Base-by-base conservation (phyloP, 176 grass and related monocot genomes). In the Juncus effusus region DNA sequence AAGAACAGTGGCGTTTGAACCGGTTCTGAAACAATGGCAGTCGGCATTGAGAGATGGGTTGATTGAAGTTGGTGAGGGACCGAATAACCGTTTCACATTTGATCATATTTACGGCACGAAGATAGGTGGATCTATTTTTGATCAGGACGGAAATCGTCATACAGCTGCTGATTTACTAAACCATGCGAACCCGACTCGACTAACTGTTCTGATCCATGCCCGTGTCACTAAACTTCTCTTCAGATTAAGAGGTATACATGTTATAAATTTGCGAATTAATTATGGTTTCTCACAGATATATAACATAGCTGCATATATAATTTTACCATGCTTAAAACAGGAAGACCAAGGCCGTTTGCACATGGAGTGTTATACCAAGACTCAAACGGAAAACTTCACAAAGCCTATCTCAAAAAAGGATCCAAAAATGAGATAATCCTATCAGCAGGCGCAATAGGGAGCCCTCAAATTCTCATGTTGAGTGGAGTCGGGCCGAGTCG, bases 391-490 rank as follows among this genome's bases (percentile, higher is more conserved):
- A 42, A 40, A 3, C 0, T 59, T 0, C 87, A 88, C 87, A 57
- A 53, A 45, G 87, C 87, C 42, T 83, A 81, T 73, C 81, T 96
- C 4, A 85, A 65, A 45, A 41, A 36, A 0, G 75, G 81, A 59
- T 51, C 62, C 0, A 76, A 51, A 28, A 84, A 82, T 44, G 87
- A 90, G 73, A 79, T 96, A 40, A 83, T 96, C 67, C 62, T 96
- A 1, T 76, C 91, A 5, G 87, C 91, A 0, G 91, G 91, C 4
- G 84, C 91, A 36, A 61, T 96, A 11, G 87, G 91, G n/a, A 90
- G 83, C 42, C 91, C 91, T 12, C 91, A 96, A 75, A 77, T 88
- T 56, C 81, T 96, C 69, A 85, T 96, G 87, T 73, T 96, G 5
- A 91, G 91, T 69, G 91, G 91, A 51, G 56, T 96, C 38, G 91